Evolutionary conservation across 257 asterid species (phyloP), one percentile per base, ranked within the genome.

Genomic region (Catharanthus roseus): DNA sequence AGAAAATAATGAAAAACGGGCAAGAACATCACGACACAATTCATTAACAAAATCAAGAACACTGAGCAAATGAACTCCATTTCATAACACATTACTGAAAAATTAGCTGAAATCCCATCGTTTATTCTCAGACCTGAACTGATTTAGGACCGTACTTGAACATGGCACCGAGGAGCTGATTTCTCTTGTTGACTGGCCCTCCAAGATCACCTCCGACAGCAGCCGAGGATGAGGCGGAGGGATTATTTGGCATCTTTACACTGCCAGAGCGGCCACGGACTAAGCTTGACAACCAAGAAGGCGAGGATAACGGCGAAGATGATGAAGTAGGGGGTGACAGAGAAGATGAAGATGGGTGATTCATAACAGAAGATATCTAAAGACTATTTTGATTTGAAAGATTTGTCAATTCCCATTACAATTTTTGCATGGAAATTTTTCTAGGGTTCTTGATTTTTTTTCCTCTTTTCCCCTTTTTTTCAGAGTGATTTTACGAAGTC

Each of bases 221-320:
- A 56, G 56, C 62, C 26, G 76, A 80, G 51, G 86, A 76, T 74
- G 84, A 49, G 63, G 71, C 21, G 38, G 82, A 55, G 66, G 74
- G 56, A 67, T 68, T 79, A 72, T 60, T 82, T 44, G 89, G 51
- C 83, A 81, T 77, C 85, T 85, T 85, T 67, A 79, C 49, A 58
- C 88, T 75, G 75, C 81, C 70, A 65, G 90, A 78, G 68, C 95
- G 97, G 82, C 91, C 83, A 36, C 96, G 95, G 61, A 92, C 92
- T 77, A 92, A 86, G 84, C 91, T 87, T 77, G 96, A 85, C 60
- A 92, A 85, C 97, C 96, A 92, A 76, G 95, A 91, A 77, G 88
- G 64, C 62, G 92, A 65, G 31, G 88, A 55, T 74, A 80, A 13
- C 18, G 80, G 79, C 70, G 84, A 41, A 51, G 90, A 56, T 24